phyloP scores from a whole-genome alignment of 75 land plant species.

The Cunninghamia lanceolata region DNA sequence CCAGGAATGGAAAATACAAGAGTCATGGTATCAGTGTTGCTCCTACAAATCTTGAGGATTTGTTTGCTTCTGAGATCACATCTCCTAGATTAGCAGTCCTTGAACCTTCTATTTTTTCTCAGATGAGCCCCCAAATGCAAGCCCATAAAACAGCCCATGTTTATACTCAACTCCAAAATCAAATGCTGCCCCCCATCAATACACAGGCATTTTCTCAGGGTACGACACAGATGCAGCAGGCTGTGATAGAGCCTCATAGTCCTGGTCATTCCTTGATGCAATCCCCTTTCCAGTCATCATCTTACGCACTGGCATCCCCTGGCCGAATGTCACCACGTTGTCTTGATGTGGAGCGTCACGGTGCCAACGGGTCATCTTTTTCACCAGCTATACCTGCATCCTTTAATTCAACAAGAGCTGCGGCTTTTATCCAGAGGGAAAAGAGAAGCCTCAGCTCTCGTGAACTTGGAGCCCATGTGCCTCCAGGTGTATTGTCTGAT shows the following conservation, averaged over 20 bases:
- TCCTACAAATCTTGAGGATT: slow-evolving; percentile 68
- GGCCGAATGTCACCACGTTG: slow-evolving; percentile 63
- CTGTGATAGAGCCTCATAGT: slow-evolving; percentile 10
- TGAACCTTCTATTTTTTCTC: slow-evolving; percentile 46
- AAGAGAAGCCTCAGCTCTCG: slow-evolving; percentile 53
- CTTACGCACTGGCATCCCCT: slow-evolving; percentile 45
- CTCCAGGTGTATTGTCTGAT: slow-evolving; percentile 26
- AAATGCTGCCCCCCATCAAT: slow-evolving; percentile 62
- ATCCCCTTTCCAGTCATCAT: slow-evolving; percentile 17
- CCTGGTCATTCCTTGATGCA: slow-evolving; percentile 38
- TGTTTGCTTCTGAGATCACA: slow-evolving; percentile 66
- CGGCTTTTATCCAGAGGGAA: slow-evolving; percentile 40
- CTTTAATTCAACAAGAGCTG: slow-evolving; percentile 13
- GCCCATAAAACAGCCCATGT: slow-evolving; percentile 43
- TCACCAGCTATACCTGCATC: slow-evolving; percentile 36
- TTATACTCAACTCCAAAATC: slow-evolving; percentile 48
- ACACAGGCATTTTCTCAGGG: slow-evolving; percentile 49
- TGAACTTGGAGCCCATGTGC: slow-evolving; percentile 33
- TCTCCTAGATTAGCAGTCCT: slow-evolving; percentile 42
- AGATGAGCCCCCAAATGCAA: slow-evolving; percentile 24
- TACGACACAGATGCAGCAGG: slow-evolving; percentile 14
- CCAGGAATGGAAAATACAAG: slow-evolving; percentile 26
- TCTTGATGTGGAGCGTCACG: slow-evolving; percentile 22
- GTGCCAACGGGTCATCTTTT: slow-evolving; percentile 2
- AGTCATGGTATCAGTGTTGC: slow-evolving; percentile 28